Percentiles rank a stretch among this genome's conserved stretches.
These are phyloP conservation scores for Aspergillus sp. DNA, from an alignment of 2,329 filamentous ascomycete genomes.

Conservation along the genomic window DNA sequence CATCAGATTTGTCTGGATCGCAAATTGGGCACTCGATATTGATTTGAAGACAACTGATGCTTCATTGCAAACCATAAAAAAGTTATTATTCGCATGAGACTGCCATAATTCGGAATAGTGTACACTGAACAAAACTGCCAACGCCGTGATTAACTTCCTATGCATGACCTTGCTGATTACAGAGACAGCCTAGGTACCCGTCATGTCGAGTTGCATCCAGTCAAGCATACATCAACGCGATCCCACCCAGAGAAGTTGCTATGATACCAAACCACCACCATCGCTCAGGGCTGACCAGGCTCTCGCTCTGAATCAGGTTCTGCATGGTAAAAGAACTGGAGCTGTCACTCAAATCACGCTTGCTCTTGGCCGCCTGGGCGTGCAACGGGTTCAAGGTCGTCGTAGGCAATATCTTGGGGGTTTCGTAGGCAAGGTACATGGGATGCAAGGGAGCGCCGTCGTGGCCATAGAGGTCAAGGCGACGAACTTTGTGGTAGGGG, in stretches of 20 bases:
- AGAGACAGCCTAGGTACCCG: too few species aligned
- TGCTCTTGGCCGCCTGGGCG: constrained; percentile 31
- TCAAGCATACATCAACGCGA: constrained; percentile 30
- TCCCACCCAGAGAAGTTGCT: constrained; percentile 40
- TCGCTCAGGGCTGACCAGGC: constrained; percentile 33
- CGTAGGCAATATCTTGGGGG: constrained; percentile 64
- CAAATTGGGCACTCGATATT: too few species aligned
- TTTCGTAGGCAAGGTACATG: constrained; percentile 57
- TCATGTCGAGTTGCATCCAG: background rate
- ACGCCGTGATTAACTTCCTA: too few species aligned
- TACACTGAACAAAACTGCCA: too few species aligned
- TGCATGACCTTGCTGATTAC: too few species aligned
- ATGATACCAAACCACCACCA: constrained; percentile 45
- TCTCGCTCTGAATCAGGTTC: constrained; percentile 23
- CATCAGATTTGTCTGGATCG: background rate
- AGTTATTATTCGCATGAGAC: too few species aligned
- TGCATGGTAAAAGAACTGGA: constrained; percentile 18
- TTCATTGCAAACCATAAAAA: too few species aligned
- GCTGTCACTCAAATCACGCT: constrained; percentile 20
- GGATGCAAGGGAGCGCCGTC: constrained; percentile 61
- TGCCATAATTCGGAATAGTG: too few species aligned
- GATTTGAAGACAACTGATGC: too few species aligned
- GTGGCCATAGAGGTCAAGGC: constrained; percentile 58
- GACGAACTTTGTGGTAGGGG: constrained; percentile 54
- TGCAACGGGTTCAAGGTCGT: constrained; percentile 55